phyloP scores from a whole-genome alignment of 1,284 basidiomycete genomes.

The Apiotrichum akiyoshidainum region DNA sequence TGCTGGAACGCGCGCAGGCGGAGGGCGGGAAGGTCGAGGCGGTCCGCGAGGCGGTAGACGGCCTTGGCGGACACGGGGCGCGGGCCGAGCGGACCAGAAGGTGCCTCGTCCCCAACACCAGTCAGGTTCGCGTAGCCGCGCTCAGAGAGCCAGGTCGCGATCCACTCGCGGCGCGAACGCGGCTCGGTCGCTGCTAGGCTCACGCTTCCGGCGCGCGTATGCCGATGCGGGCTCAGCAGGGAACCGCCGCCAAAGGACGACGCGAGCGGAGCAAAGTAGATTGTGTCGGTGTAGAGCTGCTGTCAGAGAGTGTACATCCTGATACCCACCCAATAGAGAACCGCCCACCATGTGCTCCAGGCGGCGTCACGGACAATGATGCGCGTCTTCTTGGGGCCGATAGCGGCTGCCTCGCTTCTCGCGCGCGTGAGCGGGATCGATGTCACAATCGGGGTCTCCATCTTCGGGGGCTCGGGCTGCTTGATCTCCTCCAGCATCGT shows the following conservation, averaged over 20 bases:
- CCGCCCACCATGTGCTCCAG: conserved; percentile 75
- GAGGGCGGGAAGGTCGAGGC: conserved; percentile 45
- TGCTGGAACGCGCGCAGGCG: conserved; percentile 57
- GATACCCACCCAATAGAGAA: conserved; percentile 71
- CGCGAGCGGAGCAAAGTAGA: conserved; percentile 77
- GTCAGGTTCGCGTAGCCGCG: conserved; percentile 19
- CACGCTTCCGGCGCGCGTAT: background rate
- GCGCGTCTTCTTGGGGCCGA: conserved; percentile 56
- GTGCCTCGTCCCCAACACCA: background rate
- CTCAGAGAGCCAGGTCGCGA: conserved; percentile 39
- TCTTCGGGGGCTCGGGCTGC: background rate
- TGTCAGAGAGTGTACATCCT: background rate
- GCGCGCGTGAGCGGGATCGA: background rate
- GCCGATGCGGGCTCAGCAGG: background rate
- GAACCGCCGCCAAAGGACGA: conserved; percentile 52
- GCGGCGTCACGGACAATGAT: conserved; percentile 73
- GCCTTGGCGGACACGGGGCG: conserved; percentile 83
- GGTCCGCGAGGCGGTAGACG: conserved; percentile 83
- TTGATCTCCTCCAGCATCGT: background rate
- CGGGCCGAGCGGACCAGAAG: conserved; percentile 53
- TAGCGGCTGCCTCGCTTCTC: background rate
- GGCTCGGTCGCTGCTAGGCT: conserved; percentile 3
- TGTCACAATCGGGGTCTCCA: background rate
- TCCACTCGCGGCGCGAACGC: conserved; percentile 38
- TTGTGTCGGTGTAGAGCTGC: conserved; percentile 78